Percentiles rank a stretch among this genome's conserved stretches.
These are phyloP conservation scores for Entoloma clypeatum DNA, from an alignment of 1,284 basidiomycete genomes.

Conservation along the genomic window DNA sequence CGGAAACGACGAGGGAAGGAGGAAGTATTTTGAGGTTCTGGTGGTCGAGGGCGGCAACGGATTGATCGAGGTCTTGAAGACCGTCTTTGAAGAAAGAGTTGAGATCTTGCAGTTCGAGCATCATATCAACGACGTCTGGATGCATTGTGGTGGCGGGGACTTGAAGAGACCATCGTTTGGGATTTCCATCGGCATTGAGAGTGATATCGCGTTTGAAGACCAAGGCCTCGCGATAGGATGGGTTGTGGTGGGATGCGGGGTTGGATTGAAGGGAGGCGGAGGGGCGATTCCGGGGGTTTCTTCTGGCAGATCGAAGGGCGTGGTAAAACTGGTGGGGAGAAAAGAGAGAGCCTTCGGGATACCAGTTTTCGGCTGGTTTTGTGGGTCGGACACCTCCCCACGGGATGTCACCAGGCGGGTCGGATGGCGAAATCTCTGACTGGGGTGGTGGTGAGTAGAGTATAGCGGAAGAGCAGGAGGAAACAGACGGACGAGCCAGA, in stretches of 20 bases:
- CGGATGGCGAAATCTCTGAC: no score
- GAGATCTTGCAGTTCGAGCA: constrained; percentile 36
- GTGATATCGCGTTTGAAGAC: constrained; percentile 35
- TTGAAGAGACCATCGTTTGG: constrained; percentile 34
- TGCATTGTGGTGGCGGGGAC: constrained; percentile 35
- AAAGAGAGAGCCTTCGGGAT: constrained; percentile 50
- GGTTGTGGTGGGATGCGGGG: constrained; percentile 19
- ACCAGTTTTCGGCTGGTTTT: constrained; percentile 36
- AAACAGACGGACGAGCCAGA: constrained; percentile 17
- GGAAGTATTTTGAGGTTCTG: constrained; percentile 24
- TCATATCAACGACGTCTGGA: constrained; percentile 39
- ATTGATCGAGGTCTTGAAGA: constrained; percentile 18
- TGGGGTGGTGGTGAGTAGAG: no score
- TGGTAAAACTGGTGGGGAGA: constrained; percentile 37
- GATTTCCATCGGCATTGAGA: constrained; percentile 22
- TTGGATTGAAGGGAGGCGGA: constrained; percentile 10
- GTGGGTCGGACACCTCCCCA: constrained; percentile 45
- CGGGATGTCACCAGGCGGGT: constrained; percentile 41
- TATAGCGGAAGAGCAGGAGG: no score
- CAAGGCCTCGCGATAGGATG: constrained; percentile 26
- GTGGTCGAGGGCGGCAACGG: constrained; percentile 15
- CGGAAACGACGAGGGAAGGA: constrained; percentile 52
- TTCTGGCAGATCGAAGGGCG: constrained; percentile 24
- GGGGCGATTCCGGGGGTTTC: constrained; percentile 4
- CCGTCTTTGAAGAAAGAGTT: constrained; percentile 37